Base-by-base conservation (phyloP, 192 early-diverging fungal species). In the Backusella sp. region DNA sequence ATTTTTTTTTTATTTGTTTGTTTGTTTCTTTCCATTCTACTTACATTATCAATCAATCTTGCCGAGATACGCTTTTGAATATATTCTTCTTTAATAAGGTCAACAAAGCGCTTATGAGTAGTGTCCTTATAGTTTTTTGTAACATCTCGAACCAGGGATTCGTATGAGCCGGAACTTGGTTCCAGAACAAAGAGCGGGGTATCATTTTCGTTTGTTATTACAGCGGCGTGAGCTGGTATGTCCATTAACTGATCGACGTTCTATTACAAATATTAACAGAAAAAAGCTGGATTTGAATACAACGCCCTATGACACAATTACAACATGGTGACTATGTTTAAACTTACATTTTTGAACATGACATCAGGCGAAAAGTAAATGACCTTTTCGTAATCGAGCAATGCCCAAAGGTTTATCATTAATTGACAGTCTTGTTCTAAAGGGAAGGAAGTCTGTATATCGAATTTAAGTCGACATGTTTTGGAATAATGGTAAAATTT, bases 341-440 rank as follows among this genome's bases (percentile, higher is more conserved):
- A 46, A 28, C 70, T 19, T 73, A 73, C 72, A 23, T 73, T 19
- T 49, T 9, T 44, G 14, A 75, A 66, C 37, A 75, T 23, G 14
- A 68, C 62, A 68, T 75, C 28, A 23, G 74, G 66, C 7, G 62
- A 52, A 42, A 75, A 68, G 14, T 75, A 75, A 23, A 75, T 41
- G 21, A 68, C 30, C 28, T 75, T 75, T 23, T 75, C 37, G 46
- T 75, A 75, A 30, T 75, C 66, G 9, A 37, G 9, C 66, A 75
- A 46, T 32, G 39, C 21, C 74, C 74, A 75, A 35, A 75, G 41
- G n/a, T 32, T 9, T 5, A 73, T 21, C 32, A 46, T 56, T 30
- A 52, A 7, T n/a, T 56, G 30, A 73, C 72, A 73, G 0, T 46
- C 6, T 59, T 73, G 34, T 65, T 36, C 56, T 62, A 62, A 62